Evolutionary conservation across 768 basidiomycete genomes (phyloP).

Genomic region (Tephrocybe sp.): DNA sequence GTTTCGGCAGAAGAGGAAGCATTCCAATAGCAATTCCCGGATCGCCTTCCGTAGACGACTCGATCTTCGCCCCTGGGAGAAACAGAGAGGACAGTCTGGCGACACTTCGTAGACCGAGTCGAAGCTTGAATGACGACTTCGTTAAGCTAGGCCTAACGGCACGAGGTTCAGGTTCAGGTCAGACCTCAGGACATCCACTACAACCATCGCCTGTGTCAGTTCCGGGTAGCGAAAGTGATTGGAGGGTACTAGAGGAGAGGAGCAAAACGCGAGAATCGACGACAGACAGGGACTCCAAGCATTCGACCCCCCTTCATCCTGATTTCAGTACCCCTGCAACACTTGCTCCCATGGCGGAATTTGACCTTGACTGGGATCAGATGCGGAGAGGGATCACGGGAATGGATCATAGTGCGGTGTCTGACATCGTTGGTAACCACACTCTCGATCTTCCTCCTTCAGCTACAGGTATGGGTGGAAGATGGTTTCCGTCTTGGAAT

Average conservation of each 20-base stretch:
- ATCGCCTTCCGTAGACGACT: constrained; percentile 16
- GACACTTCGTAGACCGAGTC: constrained; percentile 59
- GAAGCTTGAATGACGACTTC: constrained; percentile 53
- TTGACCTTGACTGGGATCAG: constrained; percentile 40
- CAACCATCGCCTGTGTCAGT: constrained; percentile 34
- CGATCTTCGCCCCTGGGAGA: constrained; percentile 25
- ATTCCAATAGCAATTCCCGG: constrained; percentile 61
- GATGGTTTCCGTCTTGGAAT: constrained; percentile 20
- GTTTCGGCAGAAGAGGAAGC: constrained; percentile 45
- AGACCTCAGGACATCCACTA: constrained; percentile 14
- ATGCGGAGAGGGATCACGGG: constrained; percentile 31
- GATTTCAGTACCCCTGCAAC: not conserved
- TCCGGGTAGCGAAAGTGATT: constrained; percentile 55
- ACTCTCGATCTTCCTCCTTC: constrained; percentile 15
- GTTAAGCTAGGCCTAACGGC: constrained; percentile 5
- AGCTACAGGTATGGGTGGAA: constrained; percentile 6
- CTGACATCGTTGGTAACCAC: constrained; percentile 21
- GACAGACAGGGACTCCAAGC: constrained; percentile 10
- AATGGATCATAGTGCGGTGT: constrained; percentile 24
- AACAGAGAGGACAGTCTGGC: constrained; percentile 57
- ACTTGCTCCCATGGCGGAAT: constrained; percentile 29
- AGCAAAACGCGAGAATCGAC: constrained; percentile 26
- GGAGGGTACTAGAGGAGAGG: constrained; percentile 49
- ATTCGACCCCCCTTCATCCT: not conserved
- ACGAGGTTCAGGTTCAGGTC: not conserved